Base-by-base conservation (phyloP, 192 early-diverging fungal genomes). In the Coemansia sp. region DNA sequence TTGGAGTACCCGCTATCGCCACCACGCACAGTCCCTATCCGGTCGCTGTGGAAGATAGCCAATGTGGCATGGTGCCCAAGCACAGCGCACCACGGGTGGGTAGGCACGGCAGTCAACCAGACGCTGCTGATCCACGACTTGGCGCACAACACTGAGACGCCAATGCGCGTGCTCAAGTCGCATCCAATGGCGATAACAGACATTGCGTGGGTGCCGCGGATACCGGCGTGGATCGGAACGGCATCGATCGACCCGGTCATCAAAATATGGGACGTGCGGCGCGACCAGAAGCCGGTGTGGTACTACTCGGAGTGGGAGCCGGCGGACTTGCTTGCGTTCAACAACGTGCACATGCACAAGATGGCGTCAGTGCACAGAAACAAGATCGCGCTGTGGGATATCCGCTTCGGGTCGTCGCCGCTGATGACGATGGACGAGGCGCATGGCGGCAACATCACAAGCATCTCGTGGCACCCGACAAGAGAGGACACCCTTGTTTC, bases 271-370 rank as follows among this genome's bases (percentile, higher is more conserved):
- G 81, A 83, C 41, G 72, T 74, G 11, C 65, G 81, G 4, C 52
- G 69, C 1, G 76, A 77, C 61, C 69, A 75, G 43, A 75, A 78
- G 63, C 81, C 81, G 1, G 73, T 83, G 38, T 83, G 81, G 81
- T 75, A 72, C 46, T 78, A 71, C 39, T 67, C 72, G 24, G 60
- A 71, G 44, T 83, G 81, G 81, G 81, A 83, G 70, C 59, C 75
- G 21, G 72, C 76, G 4, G 73, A 78, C 26, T 35, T 66, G 18
- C 56, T 78, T 3, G 70, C 75, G 52, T 83, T 83, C 41, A 75
- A 70, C 63, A 72, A 74, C 24, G 66, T 72, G 0, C 66, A 73
- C 16, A 69, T 63, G 61, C 63, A 69, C 49, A 72, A 62, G 66
- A 48, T 83, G 81, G 81, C 81, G 4, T 65, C 75, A 0, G 81